Evolutionary conservation across 306 rosid genomes (phyloP).

Genomic region (Urtica urens): DNA sequence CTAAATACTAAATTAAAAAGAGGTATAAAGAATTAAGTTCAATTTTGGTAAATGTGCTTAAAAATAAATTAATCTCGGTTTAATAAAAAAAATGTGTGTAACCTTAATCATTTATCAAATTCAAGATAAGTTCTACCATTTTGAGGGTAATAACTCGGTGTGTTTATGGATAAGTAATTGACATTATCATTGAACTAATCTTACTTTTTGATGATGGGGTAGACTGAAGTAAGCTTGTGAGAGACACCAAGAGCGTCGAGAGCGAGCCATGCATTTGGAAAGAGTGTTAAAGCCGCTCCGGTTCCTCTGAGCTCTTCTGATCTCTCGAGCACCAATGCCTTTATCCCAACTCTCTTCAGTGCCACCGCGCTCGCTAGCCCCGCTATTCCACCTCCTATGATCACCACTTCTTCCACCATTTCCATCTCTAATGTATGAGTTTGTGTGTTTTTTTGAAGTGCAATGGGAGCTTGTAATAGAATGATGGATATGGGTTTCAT

Average conservation of each 20-base stretch:
- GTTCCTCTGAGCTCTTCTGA: not conserved
- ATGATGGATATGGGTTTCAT: no score
- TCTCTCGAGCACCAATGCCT: not conserved
- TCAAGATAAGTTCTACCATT: no score
- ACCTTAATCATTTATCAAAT: not conserved
- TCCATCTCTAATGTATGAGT: no score
- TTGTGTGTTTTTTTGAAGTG: no score
- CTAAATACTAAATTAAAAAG: not conserved
- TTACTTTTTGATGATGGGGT: not conserved
- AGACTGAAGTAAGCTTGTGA: not conserved
- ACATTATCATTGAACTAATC: not conserved
- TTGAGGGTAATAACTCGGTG: not conserved
- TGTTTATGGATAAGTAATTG: not conserved
- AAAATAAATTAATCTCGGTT: not conserved
- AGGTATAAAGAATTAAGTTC: not conserved
- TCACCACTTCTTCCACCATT: constrained; percentile 1
- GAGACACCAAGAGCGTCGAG: constrained; percentile 4
- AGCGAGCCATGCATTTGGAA: constrained; percentile 3
- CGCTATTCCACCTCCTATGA: not conserved
- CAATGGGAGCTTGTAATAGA: no score
- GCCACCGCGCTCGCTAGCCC: constrained; percentile 4
- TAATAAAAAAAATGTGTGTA: no score
- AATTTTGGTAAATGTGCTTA: not conserved
- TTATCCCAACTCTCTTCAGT: not conserved
- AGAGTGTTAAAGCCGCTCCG: not conserved